Conservation (phyloP, 164 flowering plant species). For the Annona squamosa region DNA sequence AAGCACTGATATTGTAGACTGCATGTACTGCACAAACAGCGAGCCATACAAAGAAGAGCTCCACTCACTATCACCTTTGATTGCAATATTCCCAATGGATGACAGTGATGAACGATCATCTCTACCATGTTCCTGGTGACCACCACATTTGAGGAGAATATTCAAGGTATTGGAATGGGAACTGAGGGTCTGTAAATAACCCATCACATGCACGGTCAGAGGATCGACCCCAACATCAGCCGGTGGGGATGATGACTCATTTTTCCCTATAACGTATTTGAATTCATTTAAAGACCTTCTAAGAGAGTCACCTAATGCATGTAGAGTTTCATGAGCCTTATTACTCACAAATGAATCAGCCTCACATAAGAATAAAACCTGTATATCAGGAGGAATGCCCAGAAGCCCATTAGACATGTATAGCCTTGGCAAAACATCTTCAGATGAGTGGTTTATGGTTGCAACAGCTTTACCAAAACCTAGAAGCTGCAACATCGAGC, state of each 20-base stretch:
- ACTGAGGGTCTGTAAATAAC: slow-evolving; percentile 1
- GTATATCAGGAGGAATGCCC: slow-evolving; percentile 4
- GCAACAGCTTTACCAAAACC: slow-evolving; percentile 9
- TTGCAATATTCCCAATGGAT: slow-evolving; percentile 20
- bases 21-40: slow-evolving; percentile 38
- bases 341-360: background rate
- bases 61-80: slow-evolving; percentile 23
- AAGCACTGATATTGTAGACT: slow-evolving; percentile 25
- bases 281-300: slow-evolving; percentile 2
- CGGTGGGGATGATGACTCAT: background rate
- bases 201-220: slow-evolving; percentile 10
- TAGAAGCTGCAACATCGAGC: slow-evolving; percentile 5
- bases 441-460: background rate
- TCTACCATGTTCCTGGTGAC: slow-evolving; percentile 13
- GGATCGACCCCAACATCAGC: slow-evolving; percentile 6
- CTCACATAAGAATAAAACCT: slow-evolving; percentile 1
- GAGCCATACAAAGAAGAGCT: slow-evolving; percentile 21
- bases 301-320: slow-evolving; percentile 4
- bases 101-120: slow-evolving; percentile 17
- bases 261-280: background rate
- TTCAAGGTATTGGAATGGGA: background rate
- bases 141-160: background rate
- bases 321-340: slow-evolving; percentile 1
- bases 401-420: slow-evolving; percentile 7
- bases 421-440: background rate